Evolutionary conservation across 139 green algal genomes (phyloP).

Genomic region (Auxenochlorella pyrenoidosa): DNA sequence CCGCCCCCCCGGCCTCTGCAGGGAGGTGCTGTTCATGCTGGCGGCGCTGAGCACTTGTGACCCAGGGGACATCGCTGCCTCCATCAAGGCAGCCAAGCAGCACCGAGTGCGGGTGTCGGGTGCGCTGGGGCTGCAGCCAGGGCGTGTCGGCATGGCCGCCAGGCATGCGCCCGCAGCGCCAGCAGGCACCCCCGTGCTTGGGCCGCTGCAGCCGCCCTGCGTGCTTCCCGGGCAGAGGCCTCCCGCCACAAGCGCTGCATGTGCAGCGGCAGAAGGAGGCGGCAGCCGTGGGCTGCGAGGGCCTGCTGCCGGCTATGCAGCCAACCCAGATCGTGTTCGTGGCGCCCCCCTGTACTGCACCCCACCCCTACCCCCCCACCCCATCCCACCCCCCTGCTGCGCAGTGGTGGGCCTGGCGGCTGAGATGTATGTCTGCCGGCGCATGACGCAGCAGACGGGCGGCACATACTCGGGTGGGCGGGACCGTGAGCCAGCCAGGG

Average conservation of each 20-base stretch:
- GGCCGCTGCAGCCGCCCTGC: too few relatives aligned
- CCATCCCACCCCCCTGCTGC: neutral
- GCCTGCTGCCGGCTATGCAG: neutral
- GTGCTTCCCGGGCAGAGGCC: too few relatives aligned
- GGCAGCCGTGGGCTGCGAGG: too few relatives aligned
- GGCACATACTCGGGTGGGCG: constrained; percentile 71
- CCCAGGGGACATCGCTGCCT: constrained; percentile 85
- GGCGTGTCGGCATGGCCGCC: neutral
- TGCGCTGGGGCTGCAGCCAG: neutral
- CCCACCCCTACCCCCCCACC: neutral
- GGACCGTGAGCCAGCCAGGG: neutral
- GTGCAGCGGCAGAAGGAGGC: too few relatives aligned
- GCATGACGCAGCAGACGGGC: constrained; percentile 75
- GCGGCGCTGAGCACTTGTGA: constrained; percentile 90
- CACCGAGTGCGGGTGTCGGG: constrained; percentile 69
- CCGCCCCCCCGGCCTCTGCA: neutral
- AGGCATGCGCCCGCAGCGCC: neutral
- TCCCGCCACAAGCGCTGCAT: too few relatives aligned
- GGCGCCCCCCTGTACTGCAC: too few relatives aligned
- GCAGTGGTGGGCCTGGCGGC: constrained; percentile 77
- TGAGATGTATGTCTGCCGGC: constrained; percentile 86
- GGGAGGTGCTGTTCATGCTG: constrained; percentile 90
- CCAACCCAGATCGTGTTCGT: neutral
- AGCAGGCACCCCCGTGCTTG: too few relatives aligned
- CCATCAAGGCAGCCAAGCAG: constrained; percentile 69